Percentiles rank a stretch among this genome's conserved stretches.
Evolutionary conservation across 495 filamentous ascomycete species (phyloP).

Genomic region (Neurospora sp.): DNA sequence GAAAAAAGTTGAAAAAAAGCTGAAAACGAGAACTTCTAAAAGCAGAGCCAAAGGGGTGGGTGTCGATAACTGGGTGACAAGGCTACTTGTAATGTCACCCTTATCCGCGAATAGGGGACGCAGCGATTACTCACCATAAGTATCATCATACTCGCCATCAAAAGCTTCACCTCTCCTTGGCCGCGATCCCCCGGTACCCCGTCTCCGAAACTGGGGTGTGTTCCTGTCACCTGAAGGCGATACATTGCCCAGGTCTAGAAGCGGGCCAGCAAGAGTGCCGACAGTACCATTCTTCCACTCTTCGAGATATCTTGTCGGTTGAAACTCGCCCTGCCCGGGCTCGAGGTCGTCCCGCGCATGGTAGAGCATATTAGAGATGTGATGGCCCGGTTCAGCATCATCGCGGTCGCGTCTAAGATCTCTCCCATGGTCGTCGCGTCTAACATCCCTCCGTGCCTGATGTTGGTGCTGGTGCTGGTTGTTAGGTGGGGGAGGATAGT

Average conservation of each 20-base stretch:
- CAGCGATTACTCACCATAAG: constrained; percentile 30
- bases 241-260: constrained; percentile 38
- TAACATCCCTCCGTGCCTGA: constrained; percentile 8
- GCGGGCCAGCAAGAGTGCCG: constrained; percentile 37
- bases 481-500: not conserved
- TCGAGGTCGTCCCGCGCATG: constrained; percentile 30
- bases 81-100: not conserved
- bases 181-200: constrained; percentile 27
- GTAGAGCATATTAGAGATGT: constrained; percentile 35
- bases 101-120: not conserved
- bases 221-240: constrained; percentile 27
- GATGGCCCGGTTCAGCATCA: constrained; percentile 18
- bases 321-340: constrained; percentile 34
- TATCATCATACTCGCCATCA: constrained; percentile 42
- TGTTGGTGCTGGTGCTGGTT: not conserved
- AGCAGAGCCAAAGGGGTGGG: not conserved
- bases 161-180: constrained; percentile 34
- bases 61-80: not conserved
- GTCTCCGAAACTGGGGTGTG: constrained; percentile 27
- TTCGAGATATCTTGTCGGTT: constrained; percentile 37
- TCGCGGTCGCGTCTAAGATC: constrained; percentile 9
- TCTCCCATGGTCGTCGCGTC: not conserved
- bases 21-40: not conserved
- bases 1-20: not conserved
- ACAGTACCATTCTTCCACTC: constrained; percentile 50